Conservation (phyloP, 345 rosid genomes). For the Salix udensis region DNA sequence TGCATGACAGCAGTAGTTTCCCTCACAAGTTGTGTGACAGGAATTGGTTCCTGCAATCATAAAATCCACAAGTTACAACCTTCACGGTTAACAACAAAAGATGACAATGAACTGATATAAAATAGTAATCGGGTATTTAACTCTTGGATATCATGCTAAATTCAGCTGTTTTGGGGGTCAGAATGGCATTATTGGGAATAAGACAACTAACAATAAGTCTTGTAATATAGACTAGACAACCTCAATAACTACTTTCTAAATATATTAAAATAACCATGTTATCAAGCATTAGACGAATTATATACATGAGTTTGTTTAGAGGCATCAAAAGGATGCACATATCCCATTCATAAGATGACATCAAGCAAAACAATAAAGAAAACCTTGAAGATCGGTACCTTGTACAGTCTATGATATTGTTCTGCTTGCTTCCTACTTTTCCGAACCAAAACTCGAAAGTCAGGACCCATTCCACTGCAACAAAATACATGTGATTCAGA, state of each 20-base stretch:
- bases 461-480: conserved; percentile 97
- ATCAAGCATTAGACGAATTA: not conserved
- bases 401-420: too few relatives aligned
- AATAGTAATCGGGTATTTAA: not conserved
- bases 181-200: not conserved
- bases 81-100: too few relatives aligned
- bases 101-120: not conserved
- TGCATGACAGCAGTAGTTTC: too few relatives aligned
- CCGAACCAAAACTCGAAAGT: conserved; percentile 86
- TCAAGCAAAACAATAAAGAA: too few relatives aligned
- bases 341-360: too few relatives aligned
- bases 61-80: too few relatives aligned
- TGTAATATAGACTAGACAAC: not conserved
- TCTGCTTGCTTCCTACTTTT: too few relatives aligned
- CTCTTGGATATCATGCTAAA: not conserved
- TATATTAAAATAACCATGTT: not conserved
- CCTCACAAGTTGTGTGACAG: too few relatives aligned
- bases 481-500: not conserved
- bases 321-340: too few relatives aligned
- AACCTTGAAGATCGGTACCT: too few relatives aligned
- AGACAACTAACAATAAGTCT: not conserved
- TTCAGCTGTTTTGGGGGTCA: not conserved
- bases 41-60: too few relatives aligned
- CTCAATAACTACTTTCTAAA: not conserved
- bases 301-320: not conserved